These are phyloP conservation scores for Paracamarosporium sp. DNA, from an alignment of 2,329 filamentous ascomycete genomes.

Conservation along the genomic window DNA sequence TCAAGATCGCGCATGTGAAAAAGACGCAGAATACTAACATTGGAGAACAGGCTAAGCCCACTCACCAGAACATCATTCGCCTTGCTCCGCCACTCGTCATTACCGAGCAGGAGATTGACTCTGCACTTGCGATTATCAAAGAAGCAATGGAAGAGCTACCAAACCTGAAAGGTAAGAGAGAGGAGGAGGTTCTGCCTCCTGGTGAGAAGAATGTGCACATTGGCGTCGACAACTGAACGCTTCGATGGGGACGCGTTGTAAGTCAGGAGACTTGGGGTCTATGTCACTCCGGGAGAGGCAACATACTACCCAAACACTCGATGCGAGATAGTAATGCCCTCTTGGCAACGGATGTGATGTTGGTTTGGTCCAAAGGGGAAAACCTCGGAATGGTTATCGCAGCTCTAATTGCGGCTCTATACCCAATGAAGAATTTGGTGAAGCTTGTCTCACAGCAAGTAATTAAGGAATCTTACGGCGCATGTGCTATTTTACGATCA, in stretches of 20 bases:
- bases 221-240: conserved; percentile 60
- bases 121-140: conserved; percentile 79
- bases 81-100: conserved; percentile 97
- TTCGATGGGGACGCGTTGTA: too few relatives aligned
- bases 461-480: neutral
- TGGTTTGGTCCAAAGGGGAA: too few relatives aligned
- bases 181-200: conserved; percentile 61
- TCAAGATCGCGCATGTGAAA: conserved; percentile 48
- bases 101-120: conserved; percentile 81
- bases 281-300: too few relatives aligned
- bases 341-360: neutral
- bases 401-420: neutral
- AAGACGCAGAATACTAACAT: conserved; percentile 33
- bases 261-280: neutral
- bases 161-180: conserved; percentile 62
- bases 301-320: too few relatives aligned
- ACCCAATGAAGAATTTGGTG: neutral
- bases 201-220: conserved; percentile 69
- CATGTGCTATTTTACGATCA: neutral
- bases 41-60: conserved; percentile 83
- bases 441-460: neutral
- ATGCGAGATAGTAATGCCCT: too few relatives aligned
- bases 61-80: conserved; percentile 97
- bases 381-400: too few relatives aligned
- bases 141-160: conserved; percentile 85